Conservation (phyloP, 1,284 basidiomycete species). For the Megacollybia platyphylla region DNA sequence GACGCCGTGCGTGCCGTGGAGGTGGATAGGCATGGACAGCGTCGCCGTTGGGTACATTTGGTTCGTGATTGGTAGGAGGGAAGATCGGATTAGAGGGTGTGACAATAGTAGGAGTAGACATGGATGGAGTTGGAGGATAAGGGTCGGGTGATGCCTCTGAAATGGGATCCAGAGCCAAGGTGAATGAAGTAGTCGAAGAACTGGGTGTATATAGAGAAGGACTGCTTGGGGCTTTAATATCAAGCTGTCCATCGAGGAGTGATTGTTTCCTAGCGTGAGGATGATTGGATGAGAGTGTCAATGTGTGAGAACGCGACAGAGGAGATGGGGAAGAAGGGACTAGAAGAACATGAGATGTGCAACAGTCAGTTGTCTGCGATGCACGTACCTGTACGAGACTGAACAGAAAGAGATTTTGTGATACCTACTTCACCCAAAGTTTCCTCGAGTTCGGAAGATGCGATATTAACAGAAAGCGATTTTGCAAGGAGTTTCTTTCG, state of each 20-base stretch:
- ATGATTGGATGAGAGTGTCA: slow-evolving; percentile 46
- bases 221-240: slow-evolving; percentile 4
- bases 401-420: slow-evolving; percentile 14
- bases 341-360: slow-evolving; percentile 6
- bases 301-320: slow-evolving; percentile 35
- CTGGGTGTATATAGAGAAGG: slow-evolving; percentile 26
- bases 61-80: slow-evolving; percentile 1
- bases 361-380: neutral
- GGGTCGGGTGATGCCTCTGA: slow-evolving; percentile 35
- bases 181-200: slow-evolving; percentile 46
- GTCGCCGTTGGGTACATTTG: slow-evolving; percentile 8
- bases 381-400: slow-evolving; percentile 2
- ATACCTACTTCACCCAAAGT: slow-evolving; percentile 8
- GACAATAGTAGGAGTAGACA: slow-evolving; percentile 12
- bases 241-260: slow-evolving; percentile 39
- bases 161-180: slow-evolving; percentile 58
- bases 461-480: slow-evolving; percentile 45
- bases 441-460: slow-evolving; percentile 25
- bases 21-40: slow-evolving; percentile 18
- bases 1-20: slow-evolving; percentile 16
- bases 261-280: slow-evolving; percentile 71
- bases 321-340: slow-evolving; percentile 27
- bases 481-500: slow-evolving; percentile 34
- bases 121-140: slow-evolving; percentile 25
- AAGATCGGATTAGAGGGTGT: slow-evolving; percentile 3